phyloP scores from a whole-genome alignment of 2,329 filamentous ascomycete genomes.

The Stemphylium vesicarium region DNA sequence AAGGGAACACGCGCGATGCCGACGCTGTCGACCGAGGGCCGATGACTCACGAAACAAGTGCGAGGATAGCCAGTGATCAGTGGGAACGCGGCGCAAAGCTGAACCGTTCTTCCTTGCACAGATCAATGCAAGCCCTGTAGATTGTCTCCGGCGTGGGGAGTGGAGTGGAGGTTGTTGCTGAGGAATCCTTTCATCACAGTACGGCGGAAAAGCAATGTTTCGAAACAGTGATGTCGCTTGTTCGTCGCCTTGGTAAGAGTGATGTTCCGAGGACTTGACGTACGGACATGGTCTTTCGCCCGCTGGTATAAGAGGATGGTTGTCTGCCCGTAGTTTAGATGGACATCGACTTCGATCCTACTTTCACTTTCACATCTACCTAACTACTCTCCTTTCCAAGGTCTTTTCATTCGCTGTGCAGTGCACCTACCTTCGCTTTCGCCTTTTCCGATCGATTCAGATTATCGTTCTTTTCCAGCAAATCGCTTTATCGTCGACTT shows the following conservation, averaged over 20 bases:
- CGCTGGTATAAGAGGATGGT: constrained; percentile 1
- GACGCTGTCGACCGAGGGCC: too few relatives aligned
- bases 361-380: constrained; percentile 8
- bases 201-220: not conserved
- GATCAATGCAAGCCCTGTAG: not conserved
- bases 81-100: too few relatives aligned
- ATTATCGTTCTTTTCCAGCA: not conserved
- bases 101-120: not conserved
- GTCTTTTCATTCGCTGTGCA: constrained; percentile 20
- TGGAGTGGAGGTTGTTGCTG: not conserved
- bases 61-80: too few relatives aligned
- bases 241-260: too few relatives aligned
- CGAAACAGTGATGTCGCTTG: not conserved
- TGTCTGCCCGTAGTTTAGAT: not conserved
- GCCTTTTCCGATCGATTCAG: not conserved
- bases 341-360: constrained; percentile 11
- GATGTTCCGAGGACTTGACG: not conserved
- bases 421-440: constrained; percentile 24
- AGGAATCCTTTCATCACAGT: not conserved
- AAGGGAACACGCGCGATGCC: too few relatives aligned
- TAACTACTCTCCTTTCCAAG: not conserved
- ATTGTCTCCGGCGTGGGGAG: too few relatives aligned
- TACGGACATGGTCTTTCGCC: not conserved
- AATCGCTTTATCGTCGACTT: too few relatives aligned
- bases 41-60: too few relatives aligned